A percentile compares a stretch with the other conserved stretches of the same genome.
phyloP scores from a whole-genome alignment of 1,284 basidiomycete species.

The Leccinum griseonigrum region DNA sequence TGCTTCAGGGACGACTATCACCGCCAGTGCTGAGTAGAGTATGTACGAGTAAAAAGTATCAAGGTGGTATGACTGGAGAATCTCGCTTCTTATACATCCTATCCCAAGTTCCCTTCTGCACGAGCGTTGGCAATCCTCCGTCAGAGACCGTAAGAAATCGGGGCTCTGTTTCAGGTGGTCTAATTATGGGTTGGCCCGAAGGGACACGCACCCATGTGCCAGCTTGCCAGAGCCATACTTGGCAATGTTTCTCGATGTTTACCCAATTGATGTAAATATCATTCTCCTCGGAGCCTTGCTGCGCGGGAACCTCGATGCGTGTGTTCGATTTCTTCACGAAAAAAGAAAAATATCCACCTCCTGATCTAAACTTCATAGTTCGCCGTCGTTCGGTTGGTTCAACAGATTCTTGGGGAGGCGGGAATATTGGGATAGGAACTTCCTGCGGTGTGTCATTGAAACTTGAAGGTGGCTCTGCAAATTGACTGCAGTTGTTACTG shows the following conservation, averaged over 20 bases:
- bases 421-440: neutral
- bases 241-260: neutral
- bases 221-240: neutral
- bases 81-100: neutral
- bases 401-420: neutral
- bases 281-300: neutral
- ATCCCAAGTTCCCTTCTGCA: neutral
- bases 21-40: conserved; percentile 38
- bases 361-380: neutral
- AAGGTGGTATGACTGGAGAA: neutral
- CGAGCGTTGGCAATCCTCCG: neutral
- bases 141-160: neutral
- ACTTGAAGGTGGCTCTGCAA: too few relatives aligned
- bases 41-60: neutral
- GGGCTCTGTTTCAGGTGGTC: neutral
- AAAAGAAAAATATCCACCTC: neutral
- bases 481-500: too few relatives aligned
- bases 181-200: neutral
- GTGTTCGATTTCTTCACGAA: neutral
- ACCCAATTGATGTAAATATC: neutral
- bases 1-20: conserved; percentile 70
- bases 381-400: neutral
- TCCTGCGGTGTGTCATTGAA: too few relatives aligned
- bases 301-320: neutral
- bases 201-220: neutral